Base-by-base conservation (phyloP, 495 filamentous ascomycete species). In the Hypoxylon crocopeplum region DNA sequence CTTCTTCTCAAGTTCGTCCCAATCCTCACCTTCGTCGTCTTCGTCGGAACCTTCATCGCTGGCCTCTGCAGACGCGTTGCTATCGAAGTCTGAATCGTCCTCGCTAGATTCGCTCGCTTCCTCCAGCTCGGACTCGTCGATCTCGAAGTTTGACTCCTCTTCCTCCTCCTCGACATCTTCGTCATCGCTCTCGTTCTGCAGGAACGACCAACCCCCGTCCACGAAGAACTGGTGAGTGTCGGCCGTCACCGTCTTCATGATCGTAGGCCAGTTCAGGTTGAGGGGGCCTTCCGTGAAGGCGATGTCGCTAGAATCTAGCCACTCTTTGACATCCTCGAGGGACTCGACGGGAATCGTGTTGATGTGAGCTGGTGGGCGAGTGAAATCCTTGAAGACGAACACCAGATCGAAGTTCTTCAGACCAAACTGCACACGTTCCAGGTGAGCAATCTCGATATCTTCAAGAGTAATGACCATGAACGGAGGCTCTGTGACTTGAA, bases 351-450 rank as follows among this genome's bases (percentile, higher is more conserved):
- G 95, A 59, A 99, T 98, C 12, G 95, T 98, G 72, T 99, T 99
- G 77, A 99, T 88, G 75, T 98, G 95, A 22, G 86, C 87, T 2
- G 93, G 93, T 1, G 88, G 69, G 12, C 92, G 85, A 41, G 87
- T 84, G 75, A 96, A 98, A 74, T 99, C 95, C 64, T 97, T 97
- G 81, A 94, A 97, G 21, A 98, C 90, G 65, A 97, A 92, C 7
- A 98, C 95, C 62, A 98, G 85, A 74, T 99, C 95, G 72, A 99
- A 99, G 69, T 99, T 99, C 81, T 98, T 98, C 36, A 99, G 83
- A 17, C 95, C 95, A 66, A 98, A 99, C 82, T 95, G 92, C 12
- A 98, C 93, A 75, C 94, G 87, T 73, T 99, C 95, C 45, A 99
- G 76, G 78, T 99, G 95, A 24, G 93, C 95, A 66, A 96, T 84